phyloP scores from a whole-genome alignment of 257 asterid genomes.

The Primulina eburnea region DNA sequence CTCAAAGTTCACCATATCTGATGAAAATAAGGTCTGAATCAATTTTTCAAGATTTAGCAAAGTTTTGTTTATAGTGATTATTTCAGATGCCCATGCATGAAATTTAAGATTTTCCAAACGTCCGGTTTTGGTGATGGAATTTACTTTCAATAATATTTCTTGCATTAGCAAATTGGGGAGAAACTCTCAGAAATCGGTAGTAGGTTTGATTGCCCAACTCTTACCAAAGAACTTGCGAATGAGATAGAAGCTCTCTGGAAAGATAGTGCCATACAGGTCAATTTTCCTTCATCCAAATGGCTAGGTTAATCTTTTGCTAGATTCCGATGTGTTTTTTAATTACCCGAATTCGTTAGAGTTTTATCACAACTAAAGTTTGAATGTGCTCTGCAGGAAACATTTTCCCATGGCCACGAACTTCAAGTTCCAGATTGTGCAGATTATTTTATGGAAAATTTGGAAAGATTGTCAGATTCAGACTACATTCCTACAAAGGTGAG shows the following conservation, averaged over 20 bases:
- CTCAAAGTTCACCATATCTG: conserved; percentile 58
- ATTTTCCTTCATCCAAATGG: conserved; percentile 23
- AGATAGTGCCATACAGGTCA: conserved; percentile 88
- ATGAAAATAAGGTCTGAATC: conserved; percentile 70
- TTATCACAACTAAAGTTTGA: conserved; percentile 25
- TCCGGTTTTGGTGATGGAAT: conserved; percentile 2
- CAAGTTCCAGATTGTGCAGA: conserved; percentile 95
- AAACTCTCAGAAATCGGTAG: conserved; percentile 86
- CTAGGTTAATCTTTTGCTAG: conserved; percentile 6
- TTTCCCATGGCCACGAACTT: conserved; percentile 78
- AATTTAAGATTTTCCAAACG: conserved; percentile 5
- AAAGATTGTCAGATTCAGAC: conserved; percentile 65
- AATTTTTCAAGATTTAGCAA: conserved; percentile 4
- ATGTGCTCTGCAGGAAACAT: conserved; percentile 64
- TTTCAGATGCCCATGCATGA: conserved; percentile 10
- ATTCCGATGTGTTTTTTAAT: conserved; percentile 14
- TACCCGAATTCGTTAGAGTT: background rate
- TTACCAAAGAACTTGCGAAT: conserved; percentile 65
- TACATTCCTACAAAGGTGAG: conserved; percentile 92
- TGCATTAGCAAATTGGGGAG: conserved; percentile 77
- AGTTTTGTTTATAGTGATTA: conserved; percentile 11
- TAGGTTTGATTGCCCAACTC: conserved; percentile 68
- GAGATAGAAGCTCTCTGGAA: conserved; percentile 84
- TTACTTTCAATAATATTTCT: conserved; percentile 21
- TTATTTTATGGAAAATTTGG: conserved; percentile 89